Percentiles rank a stretch among this genome's conserved stretches.
phyloP scores from a whole-genome alignment of 768 basidiomycete genomes.

The Steccherinum ochraceum region DNA sequence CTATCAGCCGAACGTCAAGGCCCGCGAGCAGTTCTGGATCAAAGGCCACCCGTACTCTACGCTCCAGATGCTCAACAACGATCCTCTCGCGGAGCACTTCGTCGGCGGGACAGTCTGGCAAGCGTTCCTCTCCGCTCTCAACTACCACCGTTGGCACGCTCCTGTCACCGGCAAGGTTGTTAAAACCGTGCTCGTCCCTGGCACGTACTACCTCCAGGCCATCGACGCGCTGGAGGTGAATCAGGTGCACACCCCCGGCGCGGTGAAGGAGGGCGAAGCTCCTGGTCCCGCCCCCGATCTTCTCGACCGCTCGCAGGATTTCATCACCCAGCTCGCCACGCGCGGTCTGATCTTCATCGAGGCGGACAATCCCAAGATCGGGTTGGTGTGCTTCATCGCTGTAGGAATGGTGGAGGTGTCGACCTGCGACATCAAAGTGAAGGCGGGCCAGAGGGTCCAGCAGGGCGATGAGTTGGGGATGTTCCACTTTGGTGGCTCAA shows the following conservation, averaged over 20 bases:
- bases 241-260: background rate
- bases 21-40: constrained; percentile 48
- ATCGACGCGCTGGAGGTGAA: constrained; percentile 11
- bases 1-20: constrained; percentile 31
- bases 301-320: constrained; percentile 24
- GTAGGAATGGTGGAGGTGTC: constrained; percentile 62
- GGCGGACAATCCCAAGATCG: constrained; percentile 43
- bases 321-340: constrained; percentile 39
- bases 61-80: constrained; percentile 41
- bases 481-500: constrained; percentile 63
- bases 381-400: constrained; percentile 49
- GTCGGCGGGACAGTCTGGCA: constrained; percentile 48
- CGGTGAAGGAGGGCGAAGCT: background rate
- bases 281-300: background rate
- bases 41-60: constrained; percentile 60
- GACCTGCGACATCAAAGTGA: constrained; percentile 47
- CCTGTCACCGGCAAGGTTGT: constrained; percentile 43
- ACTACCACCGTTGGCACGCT: constrained; percentile 60
- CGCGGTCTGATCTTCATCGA: constrained; percentile 52
- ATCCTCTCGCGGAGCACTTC: constrained; percentile 34
- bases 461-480: constrained; percentile 54
- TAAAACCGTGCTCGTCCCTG: constrained; percentile 38
- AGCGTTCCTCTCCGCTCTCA: constrained; percentile 46
- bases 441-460: constrained; percentile 34
- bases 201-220: constrained; percentile 41